These are phyloP conservation scores for Quercus agrifolia DNA, from an alignment of 306 rosid species.

Conservation along the genomic window DNA sequence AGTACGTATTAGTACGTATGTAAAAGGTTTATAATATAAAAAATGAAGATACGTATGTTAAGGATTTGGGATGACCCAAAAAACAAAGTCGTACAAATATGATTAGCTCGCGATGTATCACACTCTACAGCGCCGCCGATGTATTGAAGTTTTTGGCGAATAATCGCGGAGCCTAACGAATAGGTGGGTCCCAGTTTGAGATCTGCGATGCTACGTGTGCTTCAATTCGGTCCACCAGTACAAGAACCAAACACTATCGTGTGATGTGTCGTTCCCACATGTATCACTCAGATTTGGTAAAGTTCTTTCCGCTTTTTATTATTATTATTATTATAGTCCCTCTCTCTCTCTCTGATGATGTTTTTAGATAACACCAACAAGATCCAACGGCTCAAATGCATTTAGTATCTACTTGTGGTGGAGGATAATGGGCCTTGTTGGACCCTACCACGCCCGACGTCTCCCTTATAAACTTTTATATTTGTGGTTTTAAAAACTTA, in stretches of 20 bases:
- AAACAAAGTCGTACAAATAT: not conserved
- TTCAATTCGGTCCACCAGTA: slow-evolving; percentile 27
- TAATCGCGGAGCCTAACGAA: slow-evolving; percentile 4
- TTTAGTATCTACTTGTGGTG: not conserved
- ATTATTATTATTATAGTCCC: too few relatives aligned
- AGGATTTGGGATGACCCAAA: too few relatives aligned
- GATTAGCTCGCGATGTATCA: not conserved
- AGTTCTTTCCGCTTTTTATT: not conserved
- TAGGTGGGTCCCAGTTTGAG: slow-evolving; percentile 17
- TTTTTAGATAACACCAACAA: not conserved
- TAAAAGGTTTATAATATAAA: too few relatives aligned
- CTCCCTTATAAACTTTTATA: not conserved
- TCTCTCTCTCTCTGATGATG: not conserved
- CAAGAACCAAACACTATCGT: not conserved
- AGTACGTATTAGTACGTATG: too few relatives aligned
- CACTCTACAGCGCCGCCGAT: not conserved
- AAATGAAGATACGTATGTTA: too few relatives aligned
- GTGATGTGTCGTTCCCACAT: not conserved
- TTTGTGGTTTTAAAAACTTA: too few relatives aligned
- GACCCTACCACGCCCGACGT: not conserved
- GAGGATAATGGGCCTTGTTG: not conserved
- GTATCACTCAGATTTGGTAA: not conserved
- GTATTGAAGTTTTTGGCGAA: slow-evolving; percentile 3
- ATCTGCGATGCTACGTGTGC: slow-evolving; percentile 9
- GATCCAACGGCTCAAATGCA: slow-evolving; percentile 12